Conservation (phyloP, 1,284 basidiomycete genomes). For the Takashimella koratensis region DNA sequence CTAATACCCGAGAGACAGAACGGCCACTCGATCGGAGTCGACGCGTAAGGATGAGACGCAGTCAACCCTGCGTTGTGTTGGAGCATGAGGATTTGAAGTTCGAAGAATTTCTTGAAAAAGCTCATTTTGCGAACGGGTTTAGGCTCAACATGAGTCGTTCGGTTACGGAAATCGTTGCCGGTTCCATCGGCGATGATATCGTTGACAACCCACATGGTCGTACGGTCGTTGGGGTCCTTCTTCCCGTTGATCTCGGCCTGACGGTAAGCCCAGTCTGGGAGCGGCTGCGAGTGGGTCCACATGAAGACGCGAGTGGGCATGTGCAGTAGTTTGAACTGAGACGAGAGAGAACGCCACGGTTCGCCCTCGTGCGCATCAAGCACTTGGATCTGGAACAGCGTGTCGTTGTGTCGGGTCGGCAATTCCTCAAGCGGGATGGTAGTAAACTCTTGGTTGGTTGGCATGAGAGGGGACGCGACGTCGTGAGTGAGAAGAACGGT, state of each 20-base stretch:
- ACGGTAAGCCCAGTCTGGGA: conserved; percentile 95
- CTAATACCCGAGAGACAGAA: conserved; percentile 93
- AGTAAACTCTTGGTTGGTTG: conserved; percentile 98
- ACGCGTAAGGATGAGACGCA: conserved; percentile 92
- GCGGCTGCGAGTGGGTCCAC: conserved; percentile 80
- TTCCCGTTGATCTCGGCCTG: conserved; percentile 99
- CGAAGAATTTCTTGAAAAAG: conserved; percentile 92
- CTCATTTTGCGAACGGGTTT: conserved; percentile 75
- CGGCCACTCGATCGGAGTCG: conserved; percentile 93
- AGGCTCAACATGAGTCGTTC: conserved; percentile 54
- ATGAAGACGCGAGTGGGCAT: conserved; percentile 84
- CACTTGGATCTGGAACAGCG: conserved; percentile 73
- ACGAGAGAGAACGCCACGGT: conserved; percentile 84
- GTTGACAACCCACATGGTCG: conserved; percentile 82
- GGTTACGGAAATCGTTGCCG: conserved; percentile 58
- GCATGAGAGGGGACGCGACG: conserved; percentile 93
- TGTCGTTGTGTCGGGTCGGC: conserved; percentile 69
- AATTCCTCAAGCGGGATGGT: conserved; percentile 66
- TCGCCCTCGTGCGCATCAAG: conserved; percentile 70
- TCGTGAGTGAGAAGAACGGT: conserved; percentile 88
- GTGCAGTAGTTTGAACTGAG: conserved; percentile 86
- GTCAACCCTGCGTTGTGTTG: conserved; percentile 97
- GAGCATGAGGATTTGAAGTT: conserved; percentile 92
- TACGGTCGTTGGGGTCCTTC: conserved; percentile 81
- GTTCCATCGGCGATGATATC: conserved; percentile 70